Evolutionary conservation across 2,329 filamentous ascomycete species (phyloP).

Genomic region (Purpureocillium lavendulum): DNA sequence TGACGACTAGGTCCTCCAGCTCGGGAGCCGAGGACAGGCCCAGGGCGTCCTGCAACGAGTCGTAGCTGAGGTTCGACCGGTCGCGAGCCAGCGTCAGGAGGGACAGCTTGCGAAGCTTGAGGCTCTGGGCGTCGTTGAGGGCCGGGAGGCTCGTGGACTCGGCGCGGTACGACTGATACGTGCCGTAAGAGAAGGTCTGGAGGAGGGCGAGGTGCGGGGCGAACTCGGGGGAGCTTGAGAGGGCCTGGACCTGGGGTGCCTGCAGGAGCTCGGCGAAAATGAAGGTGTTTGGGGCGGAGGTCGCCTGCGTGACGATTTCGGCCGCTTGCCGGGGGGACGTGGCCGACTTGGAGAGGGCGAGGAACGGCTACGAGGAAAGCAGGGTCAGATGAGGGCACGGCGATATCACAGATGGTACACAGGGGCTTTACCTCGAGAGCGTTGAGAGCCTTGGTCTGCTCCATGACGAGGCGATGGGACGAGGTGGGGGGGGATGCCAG

Average conservation of each 20-base stretch:
- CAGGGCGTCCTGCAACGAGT: conserved; percentile 56
- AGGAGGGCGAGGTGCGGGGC: conserved; percentile 60
- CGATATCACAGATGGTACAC: conserved; percentile 11
- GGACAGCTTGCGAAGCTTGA: conserved; percentile 86
- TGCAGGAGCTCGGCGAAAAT: conserved; percentile 91
- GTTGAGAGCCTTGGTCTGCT: conserved; percentile 61
- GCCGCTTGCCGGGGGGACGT: conserved; percentile 76
- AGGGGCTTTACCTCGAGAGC: conserved; percentile 46
- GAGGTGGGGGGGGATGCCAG: too few species aligned
- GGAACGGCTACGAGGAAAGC: conserved; percentile 64
- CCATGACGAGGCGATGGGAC: conserved; percentile 42
- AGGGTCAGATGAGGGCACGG: too few species aligned
- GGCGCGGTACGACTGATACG: conserved; percentile 63
- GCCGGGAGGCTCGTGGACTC: conserved; percentile 49
- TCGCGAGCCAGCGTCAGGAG: conserved; percentile 73
- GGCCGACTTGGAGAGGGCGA: conserved; percentile 80
- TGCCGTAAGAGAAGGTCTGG: conserved; percentile 87
- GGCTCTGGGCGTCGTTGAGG: conserved; percentile 63
- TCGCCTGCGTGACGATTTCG: conserved; percentile 81
- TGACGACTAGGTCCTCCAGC: conserved; percentile 80
- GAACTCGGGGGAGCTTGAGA: conserved; percentile 54
- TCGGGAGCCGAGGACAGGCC: conserved; percentile 57
- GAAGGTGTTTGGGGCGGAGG: conserved; percentile 81
- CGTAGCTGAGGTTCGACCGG: conserved; percentile 63
- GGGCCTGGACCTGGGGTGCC: conserved; percentile 67